Percentiles rank a stretch among this genome's conserved stretches.
These are phyloP conservation scores for Sclerotinia trifoliorum DNA, from an alignment of 2,329 filamentous ascomycete genomes.

Conservation along the genomic window DNA sequence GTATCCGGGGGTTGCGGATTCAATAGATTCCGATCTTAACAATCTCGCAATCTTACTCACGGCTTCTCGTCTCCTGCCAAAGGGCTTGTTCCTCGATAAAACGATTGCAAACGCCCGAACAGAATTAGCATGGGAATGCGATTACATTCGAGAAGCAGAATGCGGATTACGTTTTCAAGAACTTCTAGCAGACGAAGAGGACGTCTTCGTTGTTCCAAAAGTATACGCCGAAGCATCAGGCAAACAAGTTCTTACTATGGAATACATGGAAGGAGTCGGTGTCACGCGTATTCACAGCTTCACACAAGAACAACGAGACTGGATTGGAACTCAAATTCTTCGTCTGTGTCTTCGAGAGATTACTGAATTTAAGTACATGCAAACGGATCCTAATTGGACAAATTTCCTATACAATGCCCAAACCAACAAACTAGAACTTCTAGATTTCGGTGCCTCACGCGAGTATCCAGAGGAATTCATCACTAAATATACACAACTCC, in stretches of 20 bases:
- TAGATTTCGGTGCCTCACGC: slow-evolving; percentile 92
- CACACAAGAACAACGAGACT: slow-evolving; percentile 82
- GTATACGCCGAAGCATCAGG: slow-evolving; percentile 79
- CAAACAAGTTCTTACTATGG: slow-evolving; percentile 86
- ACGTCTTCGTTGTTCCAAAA: slow-evolving; percentile 75
- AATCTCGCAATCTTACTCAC: slow-evolving; percentile 89
- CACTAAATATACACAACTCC: slow-evolving; percentile 71
- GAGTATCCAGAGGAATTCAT: slow-evolving; percentile 83
- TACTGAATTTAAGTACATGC: slow-evolving; percentile 95
- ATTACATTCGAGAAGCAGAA: slow-evolving; percentile 85
- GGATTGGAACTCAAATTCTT: slow-evolving; percentile 93
- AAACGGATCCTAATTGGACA: slow-evolving; percentile 99
- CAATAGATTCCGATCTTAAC: slow-evolving; percentile 93
- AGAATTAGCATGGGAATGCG: slow-evolving; percentile 95
- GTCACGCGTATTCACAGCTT: slow-evolving; percentile 79
- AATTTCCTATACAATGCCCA: slow-evolving; percentile 89
- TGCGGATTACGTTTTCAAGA: slow-evolving; percentile 74
- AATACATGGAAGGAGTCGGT: slow-evolving; percentile 80
- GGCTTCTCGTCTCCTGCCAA: slow-evolving; percentile 84
- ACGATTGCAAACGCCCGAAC: slow-evolving; percentile 93
- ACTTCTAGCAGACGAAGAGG: slow-evolving; percentile 71
- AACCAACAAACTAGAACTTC: slow-evolving; percentile 74
- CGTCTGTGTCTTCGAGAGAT: slow-evolving; percentile 91
- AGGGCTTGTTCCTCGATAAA: slow-evolving; percentile 91
- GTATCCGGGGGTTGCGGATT: slow-evolving; percentile 92